Base-by-base conservation (phyloP, 768 basidiomycete species). In the Russula sp. region DNA sequence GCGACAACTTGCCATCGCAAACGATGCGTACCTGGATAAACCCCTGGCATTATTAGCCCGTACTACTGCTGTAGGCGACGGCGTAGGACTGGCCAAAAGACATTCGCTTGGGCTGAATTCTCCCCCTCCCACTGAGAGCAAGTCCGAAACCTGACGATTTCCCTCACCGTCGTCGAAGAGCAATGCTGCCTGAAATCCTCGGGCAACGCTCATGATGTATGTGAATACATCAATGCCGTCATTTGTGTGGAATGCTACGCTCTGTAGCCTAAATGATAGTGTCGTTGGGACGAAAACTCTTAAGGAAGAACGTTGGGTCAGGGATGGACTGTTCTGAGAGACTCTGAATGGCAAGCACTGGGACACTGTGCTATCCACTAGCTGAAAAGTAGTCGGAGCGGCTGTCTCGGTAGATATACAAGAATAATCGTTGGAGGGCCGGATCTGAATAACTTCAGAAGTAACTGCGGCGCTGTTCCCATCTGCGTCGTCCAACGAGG, bases 291-390 rank as follows among this genome's bases (percentile, higher is more conserved):
- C 66, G 52, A 73, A 59, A 75, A 77, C 70, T 56, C 75, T 72
- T 71, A 83, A 18, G 74, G 71, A 20, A 71, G 78, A 69, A 2
- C 83, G 69, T 4, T 65, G 68, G 1, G 77, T 75, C 5, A 77
- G 70, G 13, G 69, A 62, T 3, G 71, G 65, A 0, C 74, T 70
- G 55, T 80, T 73, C 70, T 78, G 84, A 3, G 65, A 68, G 31
- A 88, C 69, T 6, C 72, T 72, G 70, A 86, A 79, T 4, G 76
- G 66, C 64, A 77, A 73, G 72, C 84, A 86, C 70, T 86, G 83
- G 2, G 74, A 68, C 18, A 80, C 68, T 10, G 68, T 63, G 18
- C 66, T 69, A 22, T 70, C 61, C 39, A 82, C 42, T 6, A 70
- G 67, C 68, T 76, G 85, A 66, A 63, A 66, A 16, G 66, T 27